These are phyloP conservation scores for Xylaria sp. DNA, from an alignment of 2,329 filamentous ascomycete species.

Conservation along the genomic window DNA sequence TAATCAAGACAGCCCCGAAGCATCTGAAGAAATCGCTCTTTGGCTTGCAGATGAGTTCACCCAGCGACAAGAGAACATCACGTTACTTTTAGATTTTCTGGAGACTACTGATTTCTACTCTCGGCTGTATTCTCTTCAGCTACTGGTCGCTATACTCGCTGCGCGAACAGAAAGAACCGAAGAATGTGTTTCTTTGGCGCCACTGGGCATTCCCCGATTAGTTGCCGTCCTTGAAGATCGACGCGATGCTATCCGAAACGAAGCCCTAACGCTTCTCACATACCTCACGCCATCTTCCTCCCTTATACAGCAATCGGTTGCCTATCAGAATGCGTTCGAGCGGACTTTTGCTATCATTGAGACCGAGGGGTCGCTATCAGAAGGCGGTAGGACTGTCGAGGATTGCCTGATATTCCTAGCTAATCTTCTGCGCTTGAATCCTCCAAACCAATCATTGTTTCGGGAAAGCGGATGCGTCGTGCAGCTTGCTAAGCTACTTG, in stretches of 20 bases:
- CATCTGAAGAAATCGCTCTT: constrained; percentile 92
- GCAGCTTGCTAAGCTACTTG: constrained; percentile 75
- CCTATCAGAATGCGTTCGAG: constrained; percentile 94
- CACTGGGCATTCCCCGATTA: constrained; percentile 85
- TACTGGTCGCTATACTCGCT: constrained; percentile 85
- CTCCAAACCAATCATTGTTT: constrained; percentile 93
- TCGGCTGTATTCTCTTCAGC: constrained; percentile 87
- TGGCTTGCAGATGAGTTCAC: constrained; percentile 99
- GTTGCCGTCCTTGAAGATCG: constrained; percentile 86
- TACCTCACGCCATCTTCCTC: constrained; percentile 86
- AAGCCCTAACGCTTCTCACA: constrained; percentile 86
- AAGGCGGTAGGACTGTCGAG: constrained; percentile 88
- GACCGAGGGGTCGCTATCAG: constrained; percentile 80
- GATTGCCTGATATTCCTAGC: constrained; percentile 92
- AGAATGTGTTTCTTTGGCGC: constrained; percentile 91
- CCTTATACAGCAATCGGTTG: constrained; percentile 94
- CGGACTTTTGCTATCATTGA: constrained; percentile 84
- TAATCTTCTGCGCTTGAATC: constrained; percentile 86
- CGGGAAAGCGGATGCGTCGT: constrained; percentile 86
- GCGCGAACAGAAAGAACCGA: constrained; percentile 92
- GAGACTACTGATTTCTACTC: constrained; percentile 90
- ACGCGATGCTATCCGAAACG: constrained; percentile 87
- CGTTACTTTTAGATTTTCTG: constrained; percentile 86
- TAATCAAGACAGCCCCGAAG: constrained; percentile 80
- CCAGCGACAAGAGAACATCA: constrained; percentile 96